phyloP scores from a whole-genome alignment of 371 early-diverging fungal species.

The Phascolomyces articulosus region DNA sequence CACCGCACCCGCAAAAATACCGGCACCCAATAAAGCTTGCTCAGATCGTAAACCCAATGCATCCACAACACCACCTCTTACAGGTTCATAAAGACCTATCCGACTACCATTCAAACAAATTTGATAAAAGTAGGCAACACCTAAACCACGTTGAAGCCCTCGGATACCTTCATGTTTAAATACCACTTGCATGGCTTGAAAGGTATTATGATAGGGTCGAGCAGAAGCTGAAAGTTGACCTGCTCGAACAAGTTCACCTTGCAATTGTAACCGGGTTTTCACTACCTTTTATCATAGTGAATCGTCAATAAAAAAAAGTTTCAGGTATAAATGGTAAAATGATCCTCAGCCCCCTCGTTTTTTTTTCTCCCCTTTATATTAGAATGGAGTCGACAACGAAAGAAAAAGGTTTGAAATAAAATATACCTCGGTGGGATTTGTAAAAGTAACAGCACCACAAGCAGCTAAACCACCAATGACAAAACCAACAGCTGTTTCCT shows the following conservation, averaged over 20 bases:
- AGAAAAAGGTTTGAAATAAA: neutral
- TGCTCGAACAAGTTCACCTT: constrained; percentile 82
- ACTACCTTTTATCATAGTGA: constrained; percentile 67
- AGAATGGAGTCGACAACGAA: neutral
- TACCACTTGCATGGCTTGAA: constrained; percentile 81
- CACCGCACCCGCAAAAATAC: constrained; percentile 64
- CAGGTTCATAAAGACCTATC: constrained; percentile 90
- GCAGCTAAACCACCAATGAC: constrained; percentile 81
- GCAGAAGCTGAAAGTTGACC: constrained; percentile 50
- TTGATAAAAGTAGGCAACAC: constrained; percentile 93
- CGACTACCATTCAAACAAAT: constrained; percentile 92
- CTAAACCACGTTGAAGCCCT: constrained; percentile 90
- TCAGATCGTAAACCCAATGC: constrained; percentile 23
- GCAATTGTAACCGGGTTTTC: constrained; percentile 94
- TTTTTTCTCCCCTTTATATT: neutral
- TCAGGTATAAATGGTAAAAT: too few relatives aligned
- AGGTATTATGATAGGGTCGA: constrained; percentile 77
- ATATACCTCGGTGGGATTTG: constrained; percentile 90
- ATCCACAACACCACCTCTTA: constrained; percentile 29
- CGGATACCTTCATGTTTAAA: constrained; percentile 81
- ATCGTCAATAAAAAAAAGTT: too few relatives aligned
- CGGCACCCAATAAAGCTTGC: constrained; percentile 52
- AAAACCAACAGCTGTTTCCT: constrained; percentile 59
- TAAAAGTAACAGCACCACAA: constrained; percentile 92
- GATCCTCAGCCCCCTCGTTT: neutral